These are phyloP conservation scores for Aspergillus sp. DNA, from an alignment of 2,329 filamentous ascomycete species.

Conservation along the genomic window DNA sequence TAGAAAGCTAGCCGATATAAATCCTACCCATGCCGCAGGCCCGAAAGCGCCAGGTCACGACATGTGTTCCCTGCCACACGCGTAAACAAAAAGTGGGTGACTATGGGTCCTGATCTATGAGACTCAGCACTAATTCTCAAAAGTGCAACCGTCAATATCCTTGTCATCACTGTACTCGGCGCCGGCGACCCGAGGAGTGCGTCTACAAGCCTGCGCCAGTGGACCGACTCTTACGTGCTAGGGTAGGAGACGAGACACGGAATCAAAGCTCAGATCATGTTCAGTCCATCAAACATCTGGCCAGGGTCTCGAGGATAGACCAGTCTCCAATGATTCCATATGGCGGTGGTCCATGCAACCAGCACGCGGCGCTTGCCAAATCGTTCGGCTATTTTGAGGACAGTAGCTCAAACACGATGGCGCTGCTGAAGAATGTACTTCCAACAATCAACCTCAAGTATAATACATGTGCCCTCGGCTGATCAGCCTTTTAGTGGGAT, in stretches of 20 bases:
- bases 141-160: conserved; percentile 13
- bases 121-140: no score
- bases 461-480: no score
- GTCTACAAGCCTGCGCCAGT: neutral
- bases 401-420: conserved; percentile 5
- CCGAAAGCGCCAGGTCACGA: conserved; percentile 8
- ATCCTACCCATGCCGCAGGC: neutral
- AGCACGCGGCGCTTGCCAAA: neutral
- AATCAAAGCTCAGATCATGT: neutral
- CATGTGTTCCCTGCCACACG: conserved; percentile 10
- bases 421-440: neutral
- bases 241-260: neutral
- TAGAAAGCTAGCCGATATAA: no score
- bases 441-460: no score
- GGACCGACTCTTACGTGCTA: neutral
- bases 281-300: no score
- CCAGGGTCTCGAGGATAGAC: no score
- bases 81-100: conserved; percentile 11
- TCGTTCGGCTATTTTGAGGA: conserved; percentile 14
- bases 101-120: no score
- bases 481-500: neutral
- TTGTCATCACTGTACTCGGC: conserved; percentile 11
- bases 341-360: neutral
- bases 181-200: conserved; percentile 10
- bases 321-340: no score